A percentile compares a stretch with the other conserved stretches of the same genome.
phyloP scores from a whole-genome alignment of 75 land plant species.

The Pinus taeda region DNA sequence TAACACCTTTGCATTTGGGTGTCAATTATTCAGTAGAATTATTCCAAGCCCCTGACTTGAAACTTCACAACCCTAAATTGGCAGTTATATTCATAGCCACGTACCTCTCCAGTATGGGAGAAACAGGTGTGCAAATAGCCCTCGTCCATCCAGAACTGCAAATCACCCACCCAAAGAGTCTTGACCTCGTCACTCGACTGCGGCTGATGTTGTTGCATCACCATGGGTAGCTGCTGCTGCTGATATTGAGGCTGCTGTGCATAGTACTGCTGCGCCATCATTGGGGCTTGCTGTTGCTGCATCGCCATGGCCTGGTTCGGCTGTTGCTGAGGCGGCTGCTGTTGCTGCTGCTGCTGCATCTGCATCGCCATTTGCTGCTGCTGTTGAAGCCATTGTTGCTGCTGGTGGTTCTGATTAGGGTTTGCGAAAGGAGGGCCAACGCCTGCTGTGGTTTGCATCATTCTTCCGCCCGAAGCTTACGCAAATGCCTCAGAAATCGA shows the following conservation, averaged over 20 bases:
- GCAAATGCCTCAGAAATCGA: too few relatives aligned
- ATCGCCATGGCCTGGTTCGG: too few relatives aligned
- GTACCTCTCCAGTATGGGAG: conserved; percentile 22
- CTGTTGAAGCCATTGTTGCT: neutral
- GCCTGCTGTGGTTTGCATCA: too few relatives aligned
- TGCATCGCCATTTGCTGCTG: conserved; percentile 15
- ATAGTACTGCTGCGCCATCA: conserved; percentile 11
- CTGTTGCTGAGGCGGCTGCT: too few relatives aligned
- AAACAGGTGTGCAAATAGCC: conserved; percentile 16
- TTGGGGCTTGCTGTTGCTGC: neutral
- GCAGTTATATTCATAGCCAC: neutral
- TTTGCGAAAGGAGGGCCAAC: too few relatives aligned
- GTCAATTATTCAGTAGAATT: too few relatives aligned
- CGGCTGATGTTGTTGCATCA: conserved; percentile 24
- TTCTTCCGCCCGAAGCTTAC: too few relatives aligned
- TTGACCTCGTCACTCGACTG: conserved; percentile 16
- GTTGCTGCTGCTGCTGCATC: conserved; percentile 13
- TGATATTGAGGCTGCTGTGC: neutral
- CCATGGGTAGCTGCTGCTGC: conserved; percentile 15
- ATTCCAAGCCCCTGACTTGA: too few relatives aligned
- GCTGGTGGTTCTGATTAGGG: too few relatives aligned
- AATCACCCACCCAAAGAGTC: conserved; percentile 32
- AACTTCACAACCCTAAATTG: too few relatives aligned
- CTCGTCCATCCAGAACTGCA: conserved; percentile 33
- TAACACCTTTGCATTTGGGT: too few relatives aligned